Conservation (phyloP, 2,329 filamentous ascomycete genomes). For the Claviceps spartinae region DNA sequence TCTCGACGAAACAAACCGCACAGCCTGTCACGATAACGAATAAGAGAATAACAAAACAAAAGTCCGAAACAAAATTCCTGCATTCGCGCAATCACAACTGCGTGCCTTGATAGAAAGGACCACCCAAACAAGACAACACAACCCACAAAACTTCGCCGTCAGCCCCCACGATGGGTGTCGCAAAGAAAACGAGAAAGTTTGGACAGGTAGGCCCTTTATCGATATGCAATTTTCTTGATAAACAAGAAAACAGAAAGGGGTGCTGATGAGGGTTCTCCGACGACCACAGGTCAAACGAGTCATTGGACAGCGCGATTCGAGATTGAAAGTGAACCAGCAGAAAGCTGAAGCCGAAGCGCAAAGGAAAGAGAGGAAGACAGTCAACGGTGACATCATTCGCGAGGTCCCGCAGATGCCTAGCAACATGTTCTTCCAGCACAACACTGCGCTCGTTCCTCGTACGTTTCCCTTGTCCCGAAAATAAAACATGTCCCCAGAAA, state of each 20-base stretch:
- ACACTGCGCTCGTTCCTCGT: conserved; percentile 64
- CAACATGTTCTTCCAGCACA: conserved; percentile 78
- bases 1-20: background rate
- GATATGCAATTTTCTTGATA: conserved; percentile 12
- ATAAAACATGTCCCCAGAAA: too few species aligned
- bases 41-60: background rate
- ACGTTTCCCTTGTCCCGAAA: background rate
- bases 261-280: background rate
- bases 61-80: too few species aligned
- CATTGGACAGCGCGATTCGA: conserved; percentile 66
- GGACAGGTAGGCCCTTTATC: conserved; percentile 39
- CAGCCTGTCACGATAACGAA: background rate
- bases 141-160: background rate
- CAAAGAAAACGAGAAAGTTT: conserved; percentile 88
- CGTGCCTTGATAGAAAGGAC: background rate
- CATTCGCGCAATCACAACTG: too few species aligned
- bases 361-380: conserved; percentile 44
- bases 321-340: conserved; percentile 68
- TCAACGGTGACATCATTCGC: conserved; percentile 49
- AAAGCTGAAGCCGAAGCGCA: conserved; percentile 47
- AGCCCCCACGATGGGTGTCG: conserved; percentile 56
- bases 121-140: background rate
- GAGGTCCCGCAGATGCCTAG: conserved; percentile 74
- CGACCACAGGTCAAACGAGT: conserved; percentile 57
- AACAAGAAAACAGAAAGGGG: background rate